Evolutionary conservation across 2,329 filamentous ascomycete species (phyloP).

Genomic region (Penicillium sp.): DNA sequence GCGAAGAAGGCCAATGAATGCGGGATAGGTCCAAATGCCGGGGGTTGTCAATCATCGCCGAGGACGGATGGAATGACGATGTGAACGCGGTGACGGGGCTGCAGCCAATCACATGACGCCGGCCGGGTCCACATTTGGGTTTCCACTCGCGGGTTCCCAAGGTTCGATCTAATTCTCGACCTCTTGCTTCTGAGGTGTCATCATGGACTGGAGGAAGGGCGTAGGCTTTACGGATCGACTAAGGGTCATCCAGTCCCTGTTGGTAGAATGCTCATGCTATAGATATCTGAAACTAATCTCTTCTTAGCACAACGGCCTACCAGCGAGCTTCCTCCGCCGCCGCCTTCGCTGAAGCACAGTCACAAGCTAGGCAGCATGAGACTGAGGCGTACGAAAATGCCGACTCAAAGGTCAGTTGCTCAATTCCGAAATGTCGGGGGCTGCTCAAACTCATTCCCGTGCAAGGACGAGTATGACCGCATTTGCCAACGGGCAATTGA

Average conservation of each 20-base stretch:
- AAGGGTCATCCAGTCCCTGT: slow-evolving; percentile 63
- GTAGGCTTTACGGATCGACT: slow-evolving; percentile 62
- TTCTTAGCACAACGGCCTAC: slow-evolving; percentile 49
- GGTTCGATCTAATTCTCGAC: background rate
- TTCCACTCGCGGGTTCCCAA: background rate
- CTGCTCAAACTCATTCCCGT: slow-evolving; percentile 17
- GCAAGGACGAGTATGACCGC: slow-evolving; percentile 57
- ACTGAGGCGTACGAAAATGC: slow-evolving; percentile 39
- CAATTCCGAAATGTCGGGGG: background rate
- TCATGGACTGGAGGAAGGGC: slow-evolving; percentile 49
- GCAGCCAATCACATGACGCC: slow-evolving; percentile 21
- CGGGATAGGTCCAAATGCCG: slow-evolving; percentile 14
- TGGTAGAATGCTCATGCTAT: slow-evolving; percentile 32
- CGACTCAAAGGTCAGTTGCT: slow-evolving; percentile 34
- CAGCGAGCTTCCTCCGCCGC: slow-evolving; percentile 46
- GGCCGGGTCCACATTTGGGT: background rate
- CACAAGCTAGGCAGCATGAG: slow-evolving; percentile 65
- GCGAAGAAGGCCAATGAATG: slow-evolving; percentile 17
- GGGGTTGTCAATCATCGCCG: slow-evolving; percentile 21
- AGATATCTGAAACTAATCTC: slow-evolving; percentile 13
- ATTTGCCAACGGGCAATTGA: slow-evolving; percentile 42
- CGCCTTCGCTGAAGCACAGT: slow-evolving; percentile 49
- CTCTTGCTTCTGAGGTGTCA: slow-evolving; percentile 19
- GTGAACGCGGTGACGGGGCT: background rate
- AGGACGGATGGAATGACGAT: slow-evolving; percentile 26